phyloP scores from a whole-genome alignment of 352 stramenopile genomes.

The Phytophthora rubi region DNA sequence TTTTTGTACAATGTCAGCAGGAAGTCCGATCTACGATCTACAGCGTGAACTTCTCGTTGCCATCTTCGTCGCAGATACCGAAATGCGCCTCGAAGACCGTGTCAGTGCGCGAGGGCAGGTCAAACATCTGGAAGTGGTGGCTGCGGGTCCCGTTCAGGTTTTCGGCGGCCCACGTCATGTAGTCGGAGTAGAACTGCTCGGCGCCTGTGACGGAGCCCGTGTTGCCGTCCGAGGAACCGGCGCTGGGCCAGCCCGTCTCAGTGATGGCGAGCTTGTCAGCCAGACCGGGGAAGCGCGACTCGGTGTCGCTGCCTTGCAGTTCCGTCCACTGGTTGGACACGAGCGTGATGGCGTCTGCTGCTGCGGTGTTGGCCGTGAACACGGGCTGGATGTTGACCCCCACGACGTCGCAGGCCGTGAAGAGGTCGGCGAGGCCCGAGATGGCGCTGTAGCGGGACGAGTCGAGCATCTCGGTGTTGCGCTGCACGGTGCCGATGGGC shows the following conservation, averaged over 20 bases:
- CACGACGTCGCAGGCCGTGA: conserved; percentile 59
- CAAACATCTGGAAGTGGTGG: conserved; percentile 74
- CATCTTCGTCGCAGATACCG: conserved; percentile 44
- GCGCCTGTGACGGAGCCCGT: conserved; percentile 44
- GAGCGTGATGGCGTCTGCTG: conserved; percentile 48
- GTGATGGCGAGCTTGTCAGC: conserved; percentile 58
- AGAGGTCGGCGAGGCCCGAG: conserved; percentile 47
- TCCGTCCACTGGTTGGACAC: conserved; percentile 52
- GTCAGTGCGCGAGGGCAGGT: conserved; percentile 51
- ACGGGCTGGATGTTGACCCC: conserved; percentile 80
- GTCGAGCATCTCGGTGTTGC: conserved; percentile 60
- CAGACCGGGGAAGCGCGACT: conserved; percentile 50
- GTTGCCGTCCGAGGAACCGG: conserved; percentile 50
- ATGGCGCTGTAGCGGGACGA: conserved; percentile 41
- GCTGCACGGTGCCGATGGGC: conserved; percentile 52
- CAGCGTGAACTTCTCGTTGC: conserved; percentile 49
- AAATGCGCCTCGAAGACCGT: conserved; percentile 58
- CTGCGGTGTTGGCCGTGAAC: conserved; percentile 49
- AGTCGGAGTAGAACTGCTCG: conserved; percentile 51
- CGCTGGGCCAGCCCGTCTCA: conserved; percentile 69
- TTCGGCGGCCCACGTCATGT: conserved; percentile 35
- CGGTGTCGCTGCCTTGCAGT: conserved; percentile 40
- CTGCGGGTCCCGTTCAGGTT: conserved; percentile 42
- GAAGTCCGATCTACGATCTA: not conserved
- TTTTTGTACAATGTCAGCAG: no score